A percentile compares a stretch with the other conserved stretches of the same genome.
These are phyloP conservation scores for Cylindrotheca fusiformis DNA, from an alignment of 108 stramenopile species.

Conservation along the genomic window DNA sequence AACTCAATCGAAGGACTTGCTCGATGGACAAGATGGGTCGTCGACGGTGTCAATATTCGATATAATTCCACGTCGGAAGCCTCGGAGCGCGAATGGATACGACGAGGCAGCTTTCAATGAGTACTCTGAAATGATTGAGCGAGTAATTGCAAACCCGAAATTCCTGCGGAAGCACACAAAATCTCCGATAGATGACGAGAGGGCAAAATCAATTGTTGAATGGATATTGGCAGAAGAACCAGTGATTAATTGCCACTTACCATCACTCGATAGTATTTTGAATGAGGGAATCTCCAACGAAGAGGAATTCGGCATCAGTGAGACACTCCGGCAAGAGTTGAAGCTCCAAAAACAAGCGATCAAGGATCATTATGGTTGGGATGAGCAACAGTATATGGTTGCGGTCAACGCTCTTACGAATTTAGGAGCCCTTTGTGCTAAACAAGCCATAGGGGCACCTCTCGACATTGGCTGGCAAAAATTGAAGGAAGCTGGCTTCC, in stretches of 20 bases:
- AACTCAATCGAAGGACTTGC: not conserved
- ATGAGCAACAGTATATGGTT: conserved; percentile 17
- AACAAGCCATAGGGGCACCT: conserved; percentile 37
- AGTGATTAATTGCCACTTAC: conserved; percentile 10
- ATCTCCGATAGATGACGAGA: conserved; percentile 6
- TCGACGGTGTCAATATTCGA: conserved; percentile 9
- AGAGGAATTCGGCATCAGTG: not conserved
- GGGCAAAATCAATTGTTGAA: conserved; percentile 7
- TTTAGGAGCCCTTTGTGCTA: conserved; percentile 64
- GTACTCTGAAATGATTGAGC: conserved; percentile 28
- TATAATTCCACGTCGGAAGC: conserved; percentile 7
- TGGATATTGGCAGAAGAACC: conserved; percentile 29
- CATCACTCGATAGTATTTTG: conserved; percentile 16
- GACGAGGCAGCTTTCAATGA: conserved; percentile 29
- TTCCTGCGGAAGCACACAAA: conserved; percentile 12
- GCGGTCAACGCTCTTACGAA: conserved; percentile 27
- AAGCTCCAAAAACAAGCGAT: conserved; percentile 10
- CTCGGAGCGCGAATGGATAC: conserved; percentile 17
- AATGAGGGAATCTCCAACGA: not conserved
- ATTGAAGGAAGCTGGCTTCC: conserved; percentile 58
- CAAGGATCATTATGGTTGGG: conserved; percentile 17
- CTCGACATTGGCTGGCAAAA: conserved; percentile 69
- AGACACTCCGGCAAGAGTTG: conserved; percentile 12
- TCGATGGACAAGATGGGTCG: not conserved
- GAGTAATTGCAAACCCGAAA: conserved; percentile 8